Percentiles rank a stretch among this genome's conserved stretches.
phyloP scores from a whole-genome alignment of 805 yeast species.

The Candida montana region DNA sequence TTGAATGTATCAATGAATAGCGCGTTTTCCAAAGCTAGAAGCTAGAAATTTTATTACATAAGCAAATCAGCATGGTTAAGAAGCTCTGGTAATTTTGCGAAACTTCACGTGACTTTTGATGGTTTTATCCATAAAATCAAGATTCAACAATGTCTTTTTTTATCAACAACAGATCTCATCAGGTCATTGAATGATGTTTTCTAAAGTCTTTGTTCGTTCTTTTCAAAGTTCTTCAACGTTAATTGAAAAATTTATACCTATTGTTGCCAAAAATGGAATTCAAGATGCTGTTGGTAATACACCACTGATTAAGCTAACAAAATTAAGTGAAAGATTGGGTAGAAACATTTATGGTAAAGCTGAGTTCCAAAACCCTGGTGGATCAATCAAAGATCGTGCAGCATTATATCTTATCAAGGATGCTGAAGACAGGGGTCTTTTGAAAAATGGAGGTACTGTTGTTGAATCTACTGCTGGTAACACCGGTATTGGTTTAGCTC shows the following conservation, averaged over 20 bases:
- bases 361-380: slow-evolving; percentile 92
- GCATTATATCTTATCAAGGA: slow-evolving; percentile 72
- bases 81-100: neutral
- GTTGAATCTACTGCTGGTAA: slow-evolving; percentile 95
- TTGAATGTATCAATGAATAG: too few relatives aligned
- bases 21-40: too few relatives aligned
- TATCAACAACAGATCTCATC: too few relatives aligned
- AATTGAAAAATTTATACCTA: slow-evolving; percentile 35
- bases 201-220: slow-evolving; percentile 8
- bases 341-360: slow-evolving; percentile 85
- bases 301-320: slow-evolving; percentile 63
- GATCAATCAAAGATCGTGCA: slow-evolving; percentile 87
- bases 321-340: slow-evolving; percentile 52
- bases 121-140: neutral
- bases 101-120: slow-evolving; percentile 6
- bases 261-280: slow-evolving; percentile 62
- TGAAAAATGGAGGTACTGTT: slow-evolving; percentile 75
- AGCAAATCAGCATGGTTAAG: neutral
- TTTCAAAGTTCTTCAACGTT: slow-evolving; percentile 6
- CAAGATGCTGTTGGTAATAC: slow-evolving; percentile 91
- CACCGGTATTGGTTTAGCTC: slow-evolving; percentile 91
- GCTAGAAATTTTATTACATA: neutral
- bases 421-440: slow-evolving; percentile 64
- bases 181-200: too few relatives aligned
- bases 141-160: neutral